phyloP scores from a whole-genome alignment of 208 protist species.

The Leishmania lainsoni region DNA sequence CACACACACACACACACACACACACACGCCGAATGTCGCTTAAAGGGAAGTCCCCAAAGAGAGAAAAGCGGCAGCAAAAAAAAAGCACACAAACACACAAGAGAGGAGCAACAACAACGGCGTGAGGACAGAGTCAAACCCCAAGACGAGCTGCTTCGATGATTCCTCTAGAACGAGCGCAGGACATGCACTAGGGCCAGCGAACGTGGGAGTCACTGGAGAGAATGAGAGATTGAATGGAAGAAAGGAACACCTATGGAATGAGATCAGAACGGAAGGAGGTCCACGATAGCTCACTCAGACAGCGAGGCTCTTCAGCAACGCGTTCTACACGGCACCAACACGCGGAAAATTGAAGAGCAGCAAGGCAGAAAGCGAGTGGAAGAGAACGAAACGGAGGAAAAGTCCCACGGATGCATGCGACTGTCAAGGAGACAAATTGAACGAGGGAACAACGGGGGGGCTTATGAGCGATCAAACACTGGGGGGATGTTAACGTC shows the following conservation, averaged over 20 bases:
- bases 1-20: constrained; percentile 1
- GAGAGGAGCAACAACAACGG: background rate
- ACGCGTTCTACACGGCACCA: background rate
- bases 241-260: background rate
- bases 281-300: background rate
- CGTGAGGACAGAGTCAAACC: background rate
- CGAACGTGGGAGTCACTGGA: background rate
- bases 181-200: background rate
- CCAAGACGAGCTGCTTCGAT: background rate
- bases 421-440: background rate
- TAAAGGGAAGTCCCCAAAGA: background rate
- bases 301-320: background rate
- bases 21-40: background rate
- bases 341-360: background rate
- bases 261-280: background rate
- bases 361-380: background rate
- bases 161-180: background rate
- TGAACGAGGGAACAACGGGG: background rate
- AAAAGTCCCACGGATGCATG: background rate
- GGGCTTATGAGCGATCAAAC: background rate
- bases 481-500: background rate
- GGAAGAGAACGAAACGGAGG: background rate
- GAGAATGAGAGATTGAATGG: background rate
- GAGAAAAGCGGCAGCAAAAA: constrained; percentile 5
- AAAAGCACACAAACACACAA: background rate